Base-by-base conservation (phyloP, 768 basidiomycete genomes). In the Baorangia bicolor region DNA sequence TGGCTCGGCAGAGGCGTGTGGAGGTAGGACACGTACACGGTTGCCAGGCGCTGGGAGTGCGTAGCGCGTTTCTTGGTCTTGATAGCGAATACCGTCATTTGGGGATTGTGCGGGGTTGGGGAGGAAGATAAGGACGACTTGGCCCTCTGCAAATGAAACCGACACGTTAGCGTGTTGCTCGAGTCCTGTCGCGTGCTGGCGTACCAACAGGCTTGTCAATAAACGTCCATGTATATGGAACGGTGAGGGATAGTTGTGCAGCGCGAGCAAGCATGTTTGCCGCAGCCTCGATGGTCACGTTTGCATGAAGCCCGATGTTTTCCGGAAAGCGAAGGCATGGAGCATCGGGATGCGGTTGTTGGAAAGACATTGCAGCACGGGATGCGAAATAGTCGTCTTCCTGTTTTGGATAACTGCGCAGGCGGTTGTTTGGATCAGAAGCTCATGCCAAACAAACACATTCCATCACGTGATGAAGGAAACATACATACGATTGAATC, bases 191-290 rank as follows among this genome's bases (percentile, higher is more conserved):
- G 21, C 34, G 28, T 43, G 44, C 42, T 50, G 23, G 42, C 82
- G 51, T 51, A 89, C 90, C 90, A 62, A 73, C 62, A 31, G 90
- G 90, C 60, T 87, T 88, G 78, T 93, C 91, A 34, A 93, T 81
- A 62, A 83, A 92, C 3, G 81, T 75, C 86, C 89, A 91, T 7
- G 74, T 63, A 64, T 88, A 92, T 3, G 90, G 88, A 20, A 81
- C 71, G 16, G 69, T 81, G 41, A 77, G 76, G 4, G 90, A 81
- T 51, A 85, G 71, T 16, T 75, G 71, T 11, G 79, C 73, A n/a
- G 83, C 88, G 47, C 85, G 81, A 3, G 79, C 41, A 14, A 92
- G 79, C 77, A 90, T 81, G 42, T 71, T 76, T 16, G 80, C 76
- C 2, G 88, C 89, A 25, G 64, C 66, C 16, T 89, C 88, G 42